Conservation (phyloP, 2,329 filamentous ascomycete genomes). For the Arthroderma sp. region DNA sequence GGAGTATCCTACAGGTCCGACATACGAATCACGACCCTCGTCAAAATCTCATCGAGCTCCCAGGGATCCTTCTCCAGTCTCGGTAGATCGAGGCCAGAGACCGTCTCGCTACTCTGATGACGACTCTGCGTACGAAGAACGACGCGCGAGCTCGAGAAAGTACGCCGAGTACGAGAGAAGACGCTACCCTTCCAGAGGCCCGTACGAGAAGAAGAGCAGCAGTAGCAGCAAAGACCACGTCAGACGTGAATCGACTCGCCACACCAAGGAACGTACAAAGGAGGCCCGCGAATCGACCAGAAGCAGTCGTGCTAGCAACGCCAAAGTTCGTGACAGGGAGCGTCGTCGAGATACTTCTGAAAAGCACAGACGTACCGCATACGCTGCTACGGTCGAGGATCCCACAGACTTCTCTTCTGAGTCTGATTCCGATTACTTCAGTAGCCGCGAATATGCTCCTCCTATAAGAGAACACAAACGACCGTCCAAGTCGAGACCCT, state of each 20-base stretch:
- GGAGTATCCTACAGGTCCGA: slow-evolving; percentile 25
- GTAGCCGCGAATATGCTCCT: background rate
- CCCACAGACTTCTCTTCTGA: slow-evolving; percentile 20
- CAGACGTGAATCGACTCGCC: slow-evolving; percentile 16
- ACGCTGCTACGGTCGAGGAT: slow-evolving; percentile 22
- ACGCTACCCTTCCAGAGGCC: slow-evolving; percentile 17
- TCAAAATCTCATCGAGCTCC: slow-evolving; percentile 17
- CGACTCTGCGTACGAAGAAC: slow-evolving; percentile 29
- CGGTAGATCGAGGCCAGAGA: slow-evolving; percentile 34
- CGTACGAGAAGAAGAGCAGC: slow-evolving; percentile 29
- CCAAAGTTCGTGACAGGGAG: slow-evolving; percentile 34
- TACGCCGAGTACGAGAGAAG: slow-evolving; percentile 28
- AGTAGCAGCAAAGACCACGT: slow-evolving; percentile 14
- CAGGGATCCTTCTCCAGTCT: slow-evolving; percentile 20
- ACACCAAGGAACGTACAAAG: slow-evolving; percentile 21
- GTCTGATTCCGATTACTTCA: slow-evolving; percentile 16
- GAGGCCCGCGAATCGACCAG: slow-evolving; percentile 23
- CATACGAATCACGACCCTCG: slow-evolving; percentile 11
- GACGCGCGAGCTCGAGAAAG: slow-evolving; percentile 29
- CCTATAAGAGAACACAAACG: background rate
- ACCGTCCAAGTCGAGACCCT: slow-evolving; percentile 13
- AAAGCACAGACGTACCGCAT: slow-evolving; percentile 23
- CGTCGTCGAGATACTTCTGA: slow-evolving; percentile 31
- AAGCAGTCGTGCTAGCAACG: slow-evolving; percentile 24
- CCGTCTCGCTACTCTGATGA: slow-evolving; percentile 28